Base-by-base conservation (phyloP, 164 flowering plant genomes). In the Liriodendron chinense region DNA sequence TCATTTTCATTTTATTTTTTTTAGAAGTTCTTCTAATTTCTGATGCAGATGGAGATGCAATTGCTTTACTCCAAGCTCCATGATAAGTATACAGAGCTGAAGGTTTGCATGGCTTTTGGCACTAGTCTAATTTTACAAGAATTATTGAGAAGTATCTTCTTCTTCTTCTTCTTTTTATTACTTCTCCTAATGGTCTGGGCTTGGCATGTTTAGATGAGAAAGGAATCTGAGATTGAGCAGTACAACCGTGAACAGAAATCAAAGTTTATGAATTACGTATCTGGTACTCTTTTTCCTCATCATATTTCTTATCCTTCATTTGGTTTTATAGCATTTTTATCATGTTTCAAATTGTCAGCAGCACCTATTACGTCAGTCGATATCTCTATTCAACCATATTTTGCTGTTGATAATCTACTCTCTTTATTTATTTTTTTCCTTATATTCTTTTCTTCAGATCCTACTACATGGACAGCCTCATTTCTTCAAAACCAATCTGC, bases 161-260 rank as follows among this genome's bases (percentile, higher is more conserved):
- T 34, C 0, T 34, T 4, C 5, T 34, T 34, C 43, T 34, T 34
- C 5, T 34, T 34, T 34, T 4, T 7, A 4, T 34, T 34, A 34
- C 43, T 34, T 34, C 43, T 34, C 6, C 43, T 34, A 34, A 34
- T 34, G 43, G 43, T 28, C 49, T 68, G 26, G 10, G 69, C 26
- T 1, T 68, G 34, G 16, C 69, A 20, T 80, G 62, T 65, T 71
- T 47, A 89, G 96, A 75, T 75, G 21, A 80, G 80, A 28, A 86
- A 83, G 70, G 76, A 80, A 18, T 73, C 85, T 18, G 85, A 82
- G 68, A 48, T 85, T 68, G 94, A 90, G 48, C 69, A 85, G 78
- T 62, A 84, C 72, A 87, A 82, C 72, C 82, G 68, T 34, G 92
- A 90, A 6, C 94, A 87, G 80, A 92, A 92, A 81, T 74, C 34